Evolutionary conservation across 306 rosid species (phyloP).

Genomic region (Pyrus communis): DNA sequence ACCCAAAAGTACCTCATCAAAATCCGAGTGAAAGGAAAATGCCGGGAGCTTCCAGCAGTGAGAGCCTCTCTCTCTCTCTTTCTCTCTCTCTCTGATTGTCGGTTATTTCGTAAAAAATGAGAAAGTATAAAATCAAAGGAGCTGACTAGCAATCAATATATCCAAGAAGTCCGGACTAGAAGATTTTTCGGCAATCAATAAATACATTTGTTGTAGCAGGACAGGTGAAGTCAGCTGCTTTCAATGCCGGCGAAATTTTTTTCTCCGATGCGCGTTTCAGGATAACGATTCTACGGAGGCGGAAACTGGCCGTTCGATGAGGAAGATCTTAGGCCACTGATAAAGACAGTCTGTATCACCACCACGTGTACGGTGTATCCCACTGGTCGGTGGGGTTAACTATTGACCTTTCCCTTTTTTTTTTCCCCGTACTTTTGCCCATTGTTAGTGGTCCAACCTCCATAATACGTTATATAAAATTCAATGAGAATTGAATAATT

Average conservation of each 20-base stretch:
- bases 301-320: neutral
- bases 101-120: neutral
- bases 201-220: neutral
- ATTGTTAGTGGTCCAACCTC: too few relatives aligned
- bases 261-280: neutral
- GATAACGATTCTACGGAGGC: neutral
- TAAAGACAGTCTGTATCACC: neutral
- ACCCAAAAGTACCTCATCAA: neutral
- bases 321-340: neutral
- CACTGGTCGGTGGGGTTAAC: neutral
- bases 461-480: too few relatives aligned
- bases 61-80: neutral
- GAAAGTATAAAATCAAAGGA: neutral
- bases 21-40: neutral
- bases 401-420: neutral
- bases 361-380: neutral
- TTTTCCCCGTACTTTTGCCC: neutral
- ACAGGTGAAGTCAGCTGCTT: neutral
- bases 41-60: neutral
- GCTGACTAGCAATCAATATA: neutral
- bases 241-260: neutral
- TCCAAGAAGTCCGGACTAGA: neutral
- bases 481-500: too few relatives aligned
- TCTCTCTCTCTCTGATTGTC: neutral
- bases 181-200: neutral